Percentiles rank a stretch among this genome's conserved stretches.
Conservation (phyloP, 371 early-diverging fungal species). For the Saksenaea vasiformis region DNA sequence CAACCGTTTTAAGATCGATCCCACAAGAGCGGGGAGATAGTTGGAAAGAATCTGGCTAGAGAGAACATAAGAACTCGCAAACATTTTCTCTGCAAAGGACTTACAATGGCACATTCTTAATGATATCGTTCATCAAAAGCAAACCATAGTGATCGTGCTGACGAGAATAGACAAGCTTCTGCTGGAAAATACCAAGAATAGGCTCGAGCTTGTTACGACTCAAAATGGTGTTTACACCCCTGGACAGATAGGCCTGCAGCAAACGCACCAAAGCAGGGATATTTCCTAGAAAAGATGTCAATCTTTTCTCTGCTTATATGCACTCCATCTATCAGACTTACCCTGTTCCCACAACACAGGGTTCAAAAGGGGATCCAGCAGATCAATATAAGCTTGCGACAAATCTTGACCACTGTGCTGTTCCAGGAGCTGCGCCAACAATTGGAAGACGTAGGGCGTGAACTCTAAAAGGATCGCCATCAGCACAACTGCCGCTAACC, state of each 20-base stretch:
- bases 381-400: constrained; percentile 67
- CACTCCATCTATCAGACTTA: constrained; percentile 12
- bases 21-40: constrained; percentile 78
- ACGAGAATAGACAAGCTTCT: constrained; percentile 86
- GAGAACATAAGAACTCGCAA: neutral
- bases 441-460: constrained; percentile 95
- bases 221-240: constrained; percentile 68
- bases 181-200: constrained; percentile 90
- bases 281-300: constrained; percentile 62
- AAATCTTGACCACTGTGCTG: constrained; percentile 71
- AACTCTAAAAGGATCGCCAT: constrained; percentile 66
- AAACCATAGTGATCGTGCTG: constrained; percentile 87
- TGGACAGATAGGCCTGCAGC: constrained; percentile 80
- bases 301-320: neutral
- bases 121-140: constrained; percentile 74
- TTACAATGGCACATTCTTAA: constrained; percentile 71
- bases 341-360: constrained; percentile 90
- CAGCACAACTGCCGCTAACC: neutral
- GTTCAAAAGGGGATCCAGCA: constrained; percentile 79
- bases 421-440: constrained; percentile 84
- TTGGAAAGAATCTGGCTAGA: constrained; percentile 54
- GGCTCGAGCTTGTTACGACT: constrained; percentile 71
- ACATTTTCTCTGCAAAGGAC: constrained; percentile 22
- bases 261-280: constrained; percentile 92
- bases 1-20: constrained; percentile 77